Evolutionary conservation across 2,329 filamentous ascomycete species (phyloP).

Genomic region (Arthrobotrys sphaeroides): DNA sequence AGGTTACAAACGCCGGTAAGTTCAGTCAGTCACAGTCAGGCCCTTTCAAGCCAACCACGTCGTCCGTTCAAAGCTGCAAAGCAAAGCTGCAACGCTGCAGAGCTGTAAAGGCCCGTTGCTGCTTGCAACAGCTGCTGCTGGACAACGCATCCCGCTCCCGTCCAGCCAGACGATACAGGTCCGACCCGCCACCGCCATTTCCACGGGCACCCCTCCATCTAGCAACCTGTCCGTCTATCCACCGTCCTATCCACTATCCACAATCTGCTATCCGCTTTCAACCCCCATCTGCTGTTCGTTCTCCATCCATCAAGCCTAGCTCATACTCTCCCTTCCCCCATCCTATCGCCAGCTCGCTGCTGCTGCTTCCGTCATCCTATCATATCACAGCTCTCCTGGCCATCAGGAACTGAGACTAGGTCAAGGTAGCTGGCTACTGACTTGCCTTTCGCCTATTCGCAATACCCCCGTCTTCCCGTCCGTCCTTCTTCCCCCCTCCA

Average conservation of each 20-base stretch:
- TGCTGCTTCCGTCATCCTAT: neutral
- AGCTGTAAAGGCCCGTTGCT: slow-evolving; percentile 38
- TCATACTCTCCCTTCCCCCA: neutral
- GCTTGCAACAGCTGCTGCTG: slow-evolving; percentile 14
- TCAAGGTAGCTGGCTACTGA: too few species aligned
- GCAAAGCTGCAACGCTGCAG: too few species aligned
- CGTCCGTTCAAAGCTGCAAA: too few species aligned
- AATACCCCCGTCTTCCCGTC: slow-evolving; percentile 7
- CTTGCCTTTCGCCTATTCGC: slow-evolving; percentile 8
- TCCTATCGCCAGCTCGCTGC: neutral
- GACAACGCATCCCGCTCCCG: slow-evolving; percentile 52
- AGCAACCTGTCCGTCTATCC: neutral
- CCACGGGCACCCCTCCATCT: neutral
- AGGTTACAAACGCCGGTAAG: slow-evolving; percentile 1
- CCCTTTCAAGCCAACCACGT: slow-evolving; percentile 37
- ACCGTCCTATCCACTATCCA: neutral
- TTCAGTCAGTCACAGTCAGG: neutral
- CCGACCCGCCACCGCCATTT: slow-evolving; percentile 31
- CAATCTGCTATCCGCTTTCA: too few species aligned
- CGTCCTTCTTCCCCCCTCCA: slow-evolving; percentile 26
- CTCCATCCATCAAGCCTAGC: neutral
- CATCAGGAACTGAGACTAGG: neutral
- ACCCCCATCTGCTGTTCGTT: too few species aligned
- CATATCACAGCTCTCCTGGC: neutral
- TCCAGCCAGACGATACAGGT: slow-evolving; percentile 11